Percentiles rank a stretch among this genome's conserved stretches.
phyloP scores from a whole-genome alignment of 2,329 filamentous ascomycete species.

The Coniosporium tulheliwenetii region DNA sequence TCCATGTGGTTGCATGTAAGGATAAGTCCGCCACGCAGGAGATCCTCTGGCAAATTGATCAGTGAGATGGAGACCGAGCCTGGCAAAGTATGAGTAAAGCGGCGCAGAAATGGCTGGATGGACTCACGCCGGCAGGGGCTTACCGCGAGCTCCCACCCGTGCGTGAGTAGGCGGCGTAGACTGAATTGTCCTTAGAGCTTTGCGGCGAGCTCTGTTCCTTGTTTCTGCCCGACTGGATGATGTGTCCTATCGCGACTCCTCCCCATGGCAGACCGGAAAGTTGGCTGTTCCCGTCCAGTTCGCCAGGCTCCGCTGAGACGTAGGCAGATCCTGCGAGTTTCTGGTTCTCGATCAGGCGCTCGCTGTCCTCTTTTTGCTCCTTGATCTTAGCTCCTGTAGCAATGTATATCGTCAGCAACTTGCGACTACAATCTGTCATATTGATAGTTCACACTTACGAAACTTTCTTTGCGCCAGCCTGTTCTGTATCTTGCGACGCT shows the following conservation, averaged over 20 bases:
- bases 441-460: constrained; percentile 35
- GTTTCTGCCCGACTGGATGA: constrained; percentile 27
- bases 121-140: constrained; percentile 6
- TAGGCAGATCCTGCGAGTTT: constrained; percentile 50
- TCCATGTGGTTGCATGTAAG: too few species aligned
- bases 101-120: too few species aligned
- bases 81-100: constrained; percentile 1
- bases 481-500: constrained; percentile 62
- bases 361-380: constrained; percentile 49
- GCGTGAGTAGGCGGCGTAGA: constrained; percentile 19
- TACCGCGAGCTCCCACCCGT: constrained; percentile 22
- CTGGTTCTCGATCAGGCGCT: constrained; percentile 48
- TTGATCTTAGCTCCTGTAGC: constrained; percentile 50
- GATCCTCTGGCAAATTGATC: not conserved
- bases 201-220: constrained; percentile 27
- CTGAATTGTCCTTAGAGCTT: constrained; percentile 23
- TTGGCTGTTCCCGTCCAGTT: constrained; percentile 37
- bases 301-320: constrained; percentile 40
- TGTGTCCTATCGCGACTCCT: constrained; percentile 43
- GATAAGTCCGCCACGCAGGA: not conserved
- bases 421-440: not conserved
- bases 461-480: constrained; percentile 63
- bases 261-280: constrained; percentile 60
- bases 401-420: not conserved
- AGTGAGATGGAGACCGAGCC: not conserved